Evolutionary conservation across 2,329 filamentous ascomycete genomes (phyloP).

Genomic region (Fusarium humuli): DNA sequence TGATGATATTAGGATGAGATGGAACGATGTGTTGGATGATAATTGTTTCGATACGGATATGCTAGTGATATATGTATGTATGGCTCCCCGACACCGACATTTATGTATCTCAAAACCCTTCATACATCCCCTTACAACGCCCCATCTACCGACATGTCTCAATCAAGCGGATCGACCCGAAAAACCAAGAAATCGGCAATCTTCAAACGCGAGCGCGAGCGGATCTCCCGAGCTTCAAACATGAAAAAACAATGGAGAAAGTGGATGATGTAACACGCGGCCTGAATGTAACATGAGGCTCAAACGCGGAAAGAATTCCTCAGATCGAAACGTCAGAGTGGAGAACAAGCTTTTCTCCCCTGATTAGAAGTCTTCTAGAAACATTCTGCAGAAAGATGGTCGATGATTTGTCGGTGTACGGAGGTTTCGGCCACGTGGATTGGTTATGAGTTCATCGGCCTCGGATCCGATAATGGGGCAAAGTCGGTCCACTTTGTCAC

Average conservation of each 20-base stretch:
- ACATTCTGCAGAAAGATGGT: background rate
- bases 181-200: background rate
- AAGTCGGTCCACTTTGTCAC: background rate
- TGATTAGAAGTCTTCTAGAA: background rate
- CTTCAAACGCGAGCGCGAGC: slow-evolving; percentile 17
- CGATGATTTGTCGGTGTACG: background rate
- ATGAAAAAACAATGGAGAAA: background rate
- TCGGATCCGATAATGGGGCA: background rate
- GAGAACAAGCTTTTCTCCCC: background rate
- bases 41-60: no score
- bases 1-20: no score
- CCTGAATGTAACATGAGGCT: slow-evolving; percentile 9
- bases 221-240: background rate
- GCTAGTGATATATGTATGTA: no score
- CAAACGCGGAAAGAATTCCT: slow-evolving; percentile 2
- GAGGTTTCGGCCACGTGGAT: background rate
- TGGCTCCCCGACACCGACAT: background rate
- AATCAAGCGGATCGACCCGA: background rate
- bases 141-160: background rate
- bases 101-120: background rate
- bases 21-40: background rate
- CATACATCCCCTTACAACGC: background rate
- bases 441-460: background rate
- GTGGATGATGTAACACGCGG: background rate
- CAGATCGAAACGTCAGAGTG: background rate